Conservation (phyloP, 2,329 filamentous ascomycete species). For the Ascochyta koolunga region DNA sequence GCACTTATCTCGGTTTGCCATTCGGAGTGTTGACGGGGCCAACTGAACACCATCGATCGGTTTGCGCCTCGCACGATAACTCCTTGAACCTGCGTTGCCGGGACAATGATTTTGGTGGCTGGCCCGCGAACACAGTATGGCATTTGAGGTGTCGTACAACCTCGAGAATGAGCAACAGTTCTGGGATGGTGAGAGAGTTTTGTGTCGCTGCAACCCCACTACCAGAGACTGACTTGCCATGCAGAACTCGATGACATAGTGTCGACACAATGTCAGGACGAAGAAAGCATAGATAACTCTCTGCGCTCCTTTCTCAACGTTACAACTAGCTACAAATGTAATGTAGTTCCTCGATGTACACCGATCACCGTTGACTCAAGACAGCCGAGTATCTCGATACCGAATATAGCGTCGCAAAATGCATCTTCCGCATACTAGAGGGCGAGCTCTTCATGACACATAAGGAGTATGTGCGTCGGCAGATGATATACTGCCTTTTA, state of each 20-base stretch:
- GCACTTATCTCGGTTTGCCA: conserved; percentile 29
- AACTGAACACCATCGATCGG: conserved; percentile 28
- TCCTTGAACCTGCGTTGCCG: conserved; percentile 28
- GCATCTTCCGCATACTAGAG: conserved; percentile 77
- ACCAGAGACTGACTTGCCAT: conserved; percentile 29
- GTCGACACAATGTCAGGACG: conserved; percentile 62
- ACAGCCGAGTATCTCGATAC: conserved; percentile 72
- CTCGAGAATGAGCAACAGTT: conserved; percentile 84
- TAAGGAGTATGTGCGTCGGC: conserved; percentile 84
- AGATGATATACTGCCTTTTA: conserved; percentile 89
- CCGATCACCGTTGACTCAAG: conserved; percentile 28
- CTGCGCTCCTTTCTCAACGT: conserved; percentile 84
- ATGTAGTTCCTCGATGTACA: conserved; percentile 10
- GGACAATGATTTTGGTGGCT: conserved; percentile 47
- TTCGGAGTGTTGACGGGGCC: conserved; percentile 24
- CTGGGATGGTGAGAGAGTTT: conserved; percentile 73
- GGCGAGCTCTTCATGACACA: conserved; percentile 77
- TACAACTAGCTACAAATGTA: conserved; percentile 73
- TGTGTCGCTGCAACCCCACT: conserved; percentile 32
- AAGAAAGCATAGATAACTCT: conserved; percentile 79
- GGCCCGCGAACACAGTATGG: conserved; percentile 57
- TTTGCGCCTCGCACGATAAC: conserved; percentile 27
- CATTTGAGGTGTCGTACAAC: conserved; percentile 71
- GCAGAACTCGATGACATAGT: conserved; percentile 72
- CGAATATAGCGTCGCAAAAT: conserved; percentile 80